A percentile compares a stretch with the other conserved stretches of the same genome.
Evolutionary conservation across 257 asterid genomes (phyloP).

Genomic region (Forsythia suspensa): DNA sequence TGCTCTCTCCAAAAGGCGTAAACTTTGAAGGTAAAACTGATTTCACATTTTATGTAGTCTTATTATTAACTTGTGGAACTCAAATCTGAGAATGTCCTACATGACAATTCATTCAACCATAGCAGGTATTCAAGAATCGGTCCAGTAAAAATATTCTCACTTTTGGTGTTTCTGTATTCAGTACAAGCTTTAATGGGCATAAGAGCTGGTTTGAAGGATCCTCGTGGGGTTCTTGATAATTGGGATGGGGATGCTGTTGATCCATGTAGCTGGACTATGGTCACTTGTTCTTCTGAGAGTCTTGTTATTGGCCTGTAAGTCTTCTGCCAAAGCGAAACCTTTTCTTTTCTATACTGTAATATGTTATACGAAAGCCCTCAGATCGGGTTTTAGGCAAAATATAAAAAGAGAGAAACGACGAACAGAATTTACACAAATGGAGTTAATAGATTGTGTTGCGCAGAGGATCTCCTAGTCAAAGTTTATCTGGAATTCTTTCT

Average conservation of each 20-base stretch:
- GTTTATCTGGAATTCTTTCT: slow-evolving; percentile 77
- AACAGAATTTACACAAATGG: slow-evolving; percentile 17
- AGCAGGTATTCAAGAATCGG: background rate
- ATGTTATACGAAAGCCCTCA: background rate
- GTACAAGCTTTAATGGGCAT: slow-evolving; percentile 97
- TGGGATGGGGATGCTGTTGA: slow-evolving; percentile 98
- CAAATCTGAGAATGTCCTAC: background rate
- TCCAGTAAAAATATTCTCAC: no score
- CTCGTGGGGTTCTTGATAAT: slow-evolving; percentile 90
- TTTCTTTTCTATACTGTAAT: background rate
- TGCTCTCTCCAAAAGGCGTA: slow-evolving; percentile 94
- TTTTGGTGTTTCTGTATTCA: slow-evolving; percentile 25
- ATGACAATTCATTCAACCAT: background rate
- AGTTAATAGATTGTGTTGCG: slow-evolving; percentile 41
- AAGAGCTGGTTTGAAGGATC: slow-evolving; percentile 74
- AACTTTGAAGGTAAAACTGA: slow-evolving; percentile 85
- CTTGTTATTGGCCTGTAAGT: slow-evolving; percentile 94
- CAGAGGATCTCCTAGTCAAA: slow-evolving; percentile 99
- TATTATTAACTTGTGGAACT: background rate
- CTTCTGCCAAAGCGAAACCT: background rate
- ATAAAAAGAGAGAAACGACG: background rate
- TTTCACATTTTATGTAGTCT: background rate
- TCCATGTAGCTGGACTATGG: slow-evolving; percentile 99
- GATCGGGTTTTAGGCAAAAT: background rate
- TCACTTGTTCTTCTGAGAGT: slow-evolving; percentile 81